phyloP scores from a whole-genome alignment of 1,139 yeast genomes.

The Meyerozyma sp. region DNA sequence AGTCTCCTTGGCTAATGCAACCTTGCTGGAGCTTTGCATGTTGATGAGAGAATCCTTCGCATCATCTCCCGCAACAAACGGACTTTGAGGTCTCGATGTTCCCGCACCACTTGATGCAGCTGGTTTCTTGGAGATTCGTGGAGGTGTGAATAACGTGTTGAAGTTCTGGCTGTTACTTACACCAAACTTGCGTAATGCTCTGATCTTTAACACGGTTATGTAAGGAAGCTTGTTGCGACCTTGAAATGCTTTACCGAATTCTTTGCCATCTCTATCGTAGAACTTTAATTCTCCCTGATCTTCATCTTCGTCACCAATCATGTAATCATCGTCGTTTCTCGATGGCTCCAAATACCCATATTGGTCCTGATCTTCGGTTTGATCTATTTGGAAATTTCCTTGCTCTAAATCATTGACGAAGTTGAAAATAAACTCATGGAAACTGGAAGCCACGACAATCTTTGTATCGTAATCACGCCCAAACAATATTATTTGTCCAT shows the following conservation, averaged over 20 bases:
- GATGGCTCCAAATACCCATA: slow-evolving; percentile 18
- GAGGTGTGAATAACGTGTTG: slow-evolving; percentile 39
- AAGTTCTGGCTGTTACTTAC: slow-evolving; percentile 29
- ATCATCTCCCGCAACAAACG: slow-evolving; percentile 9
- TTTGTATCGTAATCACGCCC: slow-evolving; percentile 65
- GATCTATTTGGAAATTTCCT: slow-evolving; percentile 50
- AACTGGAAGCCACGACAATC: slow-evolving; percentile 50
- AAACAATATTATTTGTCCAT: slow-evolving; percentile 60
- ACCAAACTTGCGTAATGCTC: slow-evolving; percentile 43
- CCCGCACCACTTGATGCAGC: slow-evolving; percentile 4
- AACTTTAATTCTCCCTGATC: slow-evolving; percentile 25
- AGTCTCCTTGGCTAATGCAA: slow-evolving; percentile 39
- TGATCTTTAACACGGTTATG: slow-evolving; percentile 47
- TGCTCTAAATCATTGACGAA: slow-evolving; percentile 48
- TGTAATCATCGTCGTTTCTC: slow-evolving; percentile 36
- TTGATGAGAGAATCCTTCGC: slow-evolving; percentile 23
- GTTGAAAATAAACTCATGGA: slow-evolving; percentile 49
- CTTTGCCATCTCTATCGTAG: slow-evolving; percentile 11
- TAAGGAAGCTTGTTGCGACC: slow-evolving; percentile 32
- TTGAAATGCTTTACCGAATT: slow-evolving; percentile 8
- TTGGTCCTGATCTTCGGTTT: slow-evolving; percentile 25
- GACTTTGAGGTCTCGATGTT: slow-evolving; percentile 9
- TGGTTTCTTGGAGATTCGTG: slow-evolving; percentile 16
- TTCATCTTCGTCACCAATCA: slow-evolving; percentile 46
- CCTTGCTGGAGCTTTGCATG: slow-evolving; percentile 25